Percentiles rank a stretch among this genome's conserved stretches.
Conservation (phyloP, 139 green algal genomes). For the Nannochloris sp. region DNA sequence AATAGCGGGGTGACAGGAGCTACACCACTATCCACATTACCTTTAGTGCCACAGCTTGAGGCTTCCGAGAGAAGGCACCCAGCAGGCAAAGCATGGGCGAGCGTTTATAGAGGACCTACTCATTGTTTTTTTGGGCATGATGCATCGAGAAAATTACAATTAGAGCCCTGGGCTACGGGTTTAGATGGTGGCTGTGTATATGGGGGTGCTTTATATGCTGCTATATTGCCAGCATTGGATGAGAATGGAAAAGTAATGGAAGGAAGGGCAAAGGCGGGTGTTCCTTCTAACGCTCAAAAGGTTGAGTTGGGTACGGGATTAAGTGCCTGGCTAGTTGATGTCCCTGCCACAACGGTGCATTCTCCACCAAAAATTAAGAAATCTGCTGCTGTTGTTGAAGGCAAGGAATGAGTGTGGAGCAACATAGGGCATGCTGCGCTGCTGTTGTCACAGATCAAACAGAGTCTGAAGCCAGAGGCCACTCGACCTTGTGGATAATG, state of each 20-base stretch:
- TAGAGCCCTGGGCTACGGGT: slow-evolving; percentile 41
- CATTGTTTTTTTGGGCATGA: slow-evolving; percentile 76
- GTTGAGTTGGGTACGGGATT: neutral
- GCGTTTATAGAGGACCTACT: slow-evolving; percentile 40
- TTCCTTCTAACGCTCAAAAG: neutral
- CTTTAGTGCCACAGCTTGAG: neutral
- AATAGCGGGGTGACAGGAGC: neutral
- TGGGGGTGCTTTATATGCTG: slow-evolving; percentile 55
- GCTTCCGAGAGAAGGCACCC: neutral
- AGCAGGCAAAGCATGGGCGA: slow-evolving; percentile 34
- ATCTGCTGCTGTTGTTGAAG: neutral
- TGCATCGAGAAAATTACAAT: slow-evolving; percentile 43
- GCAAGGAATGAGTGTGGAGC: no score
- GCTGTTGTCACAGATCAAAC: no score
- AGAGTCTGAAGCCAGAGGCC: no score
- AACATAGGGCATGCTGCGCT: no score
- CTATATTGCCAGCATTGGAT: slow-evolving; percentile 35
- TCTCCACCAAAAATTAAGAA: neutral
- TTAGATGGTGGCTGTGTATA: slow-evolving; percentile 76
- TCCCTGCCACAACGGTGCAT: neutral
- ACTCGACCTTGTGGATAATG: no score
- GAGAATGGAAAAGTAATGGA: neutral
- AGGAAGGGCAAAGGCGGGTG: neutral
- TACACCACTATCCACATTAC: no score
- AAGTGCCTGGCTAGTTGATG: neutral